Evolutionary conservation across 2,329 filamentous ascomycete species (phyloP), one percentile per base, ranked within the genome.

Genomic region (Clonostachys solani): DNA sequence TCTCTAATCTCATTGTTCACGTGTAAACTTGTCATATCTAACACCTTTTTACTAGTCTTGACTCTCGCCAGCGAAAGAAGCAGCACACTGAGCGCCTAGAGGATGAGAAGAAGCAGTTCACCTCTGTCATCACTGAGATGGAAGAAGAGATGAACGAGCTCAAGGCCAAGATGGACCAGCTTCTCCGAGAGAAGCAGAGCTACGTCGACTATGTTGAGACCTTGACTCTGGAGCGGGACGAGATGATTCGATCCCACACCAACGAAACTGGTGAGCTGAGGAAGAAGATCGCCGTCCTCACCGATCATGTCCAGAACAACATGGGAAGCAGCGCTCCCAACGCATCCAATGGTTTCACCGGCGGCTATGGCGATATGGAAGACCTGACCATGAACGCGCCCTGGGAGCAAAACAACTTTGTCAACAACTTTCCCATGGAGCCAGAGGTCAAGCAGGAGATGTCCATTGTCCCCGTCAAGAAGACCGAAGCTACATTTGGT

Each of bases 61-160:
- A 97, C 72, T 97, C 94, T 41, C 84, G 94, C 56, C 92, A 97
- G 69, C 86, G 94, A 59, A 99, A 97, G 80, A 97, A 97, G 81
- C 87, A 90, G 71, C 92, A 97, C 72, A 97, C 94, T 34, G 94
- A 97, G 72, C 86, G 94, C 58, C 82, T 97, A 42, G 94, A 97
- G 68, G 87, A 94, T 66, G 92, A 97, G 74, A 96, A 97, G 79
- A 96, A 96, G 76, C 82, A 88, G 49, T 95, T 83, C 73, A 88
- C 86, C 47, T 80, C 81, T 57, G 73, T 88, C 62, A 88, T 96
- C 62, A 80, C 73, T 55, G 80, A 86, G 47, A 77, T 96, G 61
- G 89, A 96, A 62, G 87, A 94, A 49, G 84, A 89, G 56, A 73
- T 95, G 54, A 73, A 74, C 46, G 77, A 81, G 49, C 75, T 92